phyloP scores from a whole-genome alignment of 225 moss, liverwort and hornwort genomes.

The Sphagnum contortum region DNA sequence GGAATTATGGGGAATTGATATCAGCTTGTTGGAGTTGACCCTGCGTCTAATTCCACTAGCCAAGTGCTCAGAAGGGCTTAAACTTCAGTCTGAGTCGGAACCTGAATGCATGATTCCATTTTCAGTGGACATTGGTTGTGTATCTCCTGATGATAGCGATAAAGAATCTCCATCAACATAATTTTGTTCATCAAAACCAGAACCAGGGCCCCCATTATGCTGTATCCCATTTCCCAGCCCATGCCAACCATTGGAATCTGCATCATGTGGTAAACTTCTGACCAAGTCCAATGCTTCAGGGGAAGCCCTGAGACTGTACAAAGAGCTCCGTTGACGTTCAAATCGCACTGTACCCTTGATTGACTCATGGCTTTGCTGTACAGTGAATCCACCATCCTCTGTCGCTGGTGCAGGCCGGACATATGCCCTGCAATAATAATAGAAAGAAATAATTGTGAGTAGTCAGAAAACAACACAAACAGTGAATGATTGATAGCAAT shows the following conservation, averaged over 20 bases:
- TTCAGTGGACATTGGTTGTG: too few relatives aligned
- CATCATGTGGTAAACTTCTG: too few relatives aligned
- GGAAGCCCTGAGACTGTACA: too few relatives aligned
- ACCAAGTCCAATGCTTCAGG: too few relatives aligned
- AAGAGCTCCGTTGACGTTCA: slow-evolving; percentile 20
- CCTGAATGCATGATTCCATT: too few relatives aligned
- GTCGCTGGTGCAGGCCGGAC: slow-evolving; percentile 35
- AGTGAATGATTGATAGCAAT: too few relatives aligned
- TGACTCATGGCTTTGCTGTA: slow-evolving; percentile 16
- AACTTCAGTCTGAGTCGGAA: too few relatives aligned
- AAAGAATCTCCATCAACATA: neutral
- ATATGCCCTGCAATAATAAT: slow-evolving; percentile 37
- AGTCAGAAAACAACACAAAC: too few relatives aligned
- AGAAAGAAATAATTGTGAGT: too few relatives aligned
- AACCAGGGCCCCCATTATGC: neutral
- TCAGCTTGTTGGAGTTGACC: slow-evolving; percentile 2
- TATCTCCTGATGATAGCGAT: too few relatives aligned
- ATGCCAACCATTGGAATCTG: too few relatives aligned
- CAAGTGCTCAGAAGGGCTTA: neutral
- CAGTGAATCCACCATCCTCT: slow-evolving; percentile 24
- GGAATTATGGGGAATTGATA: neutral
- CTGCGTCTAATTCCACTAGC: neutral
- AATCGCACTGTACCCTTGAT: slow-evolving; percentile 15
- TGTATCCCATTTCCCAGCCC: neutral
- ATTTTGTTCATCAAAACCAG: too few relatives aligned